Evolutionary conservation across 164 flowering plant species (phyloP), one percentile per base, ranked within the genome.

Genomic region (Magnolia officinalis): DNA sequence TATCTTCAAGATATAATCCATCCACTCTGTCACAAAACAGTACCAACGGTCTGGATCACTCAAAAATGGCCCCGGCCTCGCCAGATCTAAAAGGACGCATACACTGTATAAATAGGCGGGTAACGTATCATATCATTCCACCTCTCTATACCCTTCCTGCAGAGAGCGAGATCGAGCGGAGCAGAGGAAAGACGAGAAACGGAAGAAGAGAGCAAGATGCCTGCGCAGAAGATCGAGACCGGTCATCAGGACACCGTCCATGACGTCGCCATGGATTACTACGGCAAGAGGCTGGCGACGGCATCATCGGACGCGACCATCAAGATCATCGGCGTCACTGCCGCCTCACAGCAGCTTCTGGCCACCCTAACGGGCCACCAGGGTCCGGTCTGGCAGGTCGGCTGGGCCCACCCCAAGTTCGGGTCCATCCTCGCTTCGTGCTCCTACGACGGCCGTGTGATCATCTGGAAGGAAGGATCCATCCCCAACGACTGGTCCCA

Each of bases 371-470:
- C 72, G 21, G 89, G 87, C 19, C 89, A 86, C 76, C 83, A 79
- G 26, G 89, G 89, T 2, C 86, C 89, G 7, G 87, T 86, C 23
- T 86, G 89, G 89, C 76, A 86, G 81, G 86, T 86, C 18, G 84
- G 82, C 5, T 86, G 89, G 87, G 89, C 87, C n/a, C 84, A 85
- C 66, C 89, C 89, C 16, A 86, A 86, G 69, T 86, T 85, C 68
- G 89, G 87, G 3, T 86, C 87, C 8, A 19, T 85, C 19, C 83
- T 86, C 10, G 89, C 87, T 65, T 85, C 87, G 1, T 86, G 89
- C 68, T 86, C 86, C 7, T 86, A 80, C 67, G 89, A 86, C 73
- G 89, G 87, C 24, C 80, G 72, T 23, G 85, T 82, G 63, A 85
- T 83, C 13, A 72, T 86, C 13, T 86, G 89, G 89, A 86, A 82